A percentile compares a stretch with the other conserved stretches of the same genome.
These are phyloP conservation scores for Fusarium metavorans DNA, from an alignment of 2,329 filamentous ascomycete genomes.

Conservation along the genomic window DNA sequence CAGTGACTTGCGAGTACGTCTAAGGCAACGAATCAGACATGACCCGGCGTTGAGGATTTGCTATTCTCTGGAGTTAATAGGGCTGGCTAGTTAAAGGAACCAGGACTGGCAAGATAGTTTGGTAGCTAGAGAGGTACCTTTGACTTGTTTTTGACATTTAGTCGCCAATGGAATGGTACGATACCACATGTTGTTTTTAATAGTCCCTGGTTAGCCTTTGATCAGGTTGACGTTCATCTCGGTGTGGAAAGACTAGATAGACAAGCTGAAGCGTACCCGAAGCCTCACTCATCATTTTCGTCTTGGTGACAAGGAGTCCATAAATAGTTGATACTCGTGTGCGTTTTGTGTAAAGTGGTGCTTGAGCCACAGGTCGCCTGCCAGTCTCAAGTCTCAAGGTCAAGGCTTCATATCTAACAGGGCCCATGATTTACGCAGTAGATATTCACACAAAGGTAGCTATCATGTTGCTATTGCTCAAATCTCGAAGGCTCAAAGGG, in stretches of 20 bases:
- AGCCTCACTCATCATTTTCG: background rate
- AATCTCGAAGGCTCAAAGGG: conserved; percentile 13
- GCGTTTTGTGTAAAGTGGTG: background rate
- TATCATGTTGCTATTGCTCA: conserved; percentile 2
- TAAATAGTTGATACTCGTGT: background rate
- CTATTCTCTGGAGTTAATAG: conserved; percentile 17
- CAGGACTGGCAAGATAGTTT: conserved; percentile 16
- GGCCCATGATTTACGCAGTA: background rate
- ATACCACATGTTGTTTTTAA: conserved; percentile 22
- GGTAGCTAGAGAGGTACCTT: conserved; percentile 5
- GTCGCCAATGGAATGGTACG: conserved; percentile 12
- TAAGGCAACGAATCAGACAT: conserved; percentile 29
- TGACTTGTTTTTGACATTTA: conserved; percentile 18
- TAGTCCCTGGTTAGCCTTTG: background rate
- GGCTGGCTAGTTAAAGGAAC: background rate
- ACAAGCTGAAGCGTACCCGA: background rate
- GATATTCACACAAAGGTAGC: background rate
- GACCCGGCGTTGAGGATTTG: background rate
- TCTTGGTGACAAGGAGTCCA: background rate
- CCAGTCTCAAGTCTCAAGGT: background rate
- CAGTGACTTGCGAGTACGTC: conserved; percentile 58
- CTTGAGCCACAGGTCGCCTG: background rate
- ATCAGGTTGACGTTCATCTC: background rate
- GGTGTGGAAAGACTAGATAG: background rate
- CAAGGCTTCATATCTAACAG: background rate